These are phyloP conservation scores for Peltaster fructicola DNA, from an alignment of 2,329 filamentous ascomycete genomes.

Conservation along the genomic window DNA sequence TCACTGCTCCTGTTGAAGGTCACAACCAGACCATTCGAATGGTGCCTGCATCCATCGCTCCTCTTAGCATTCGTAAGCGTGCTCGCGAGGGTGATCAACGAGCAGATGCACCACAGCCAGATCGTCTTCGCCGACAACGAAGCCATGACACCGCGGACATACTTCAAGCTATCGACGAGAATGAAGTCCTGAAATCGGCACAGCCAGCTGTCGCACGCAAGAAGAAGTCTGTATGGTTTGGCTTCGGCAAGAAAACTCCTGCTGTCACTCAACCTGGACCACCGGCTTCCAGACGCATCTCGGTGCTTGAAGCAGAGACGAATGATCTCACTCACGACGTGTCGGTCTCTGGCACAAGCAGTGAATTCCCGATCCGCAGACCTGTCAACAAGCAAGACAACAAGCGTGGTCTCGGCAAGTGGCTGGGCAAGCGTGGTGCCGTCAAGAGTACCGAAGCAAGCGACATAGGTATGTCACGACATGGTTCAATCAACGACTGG, in stretches of 20 bases:
- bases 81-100: too few species aligned
- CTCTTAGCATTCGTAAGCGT: conserved; percentile 38
- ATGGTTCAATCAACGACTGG: too few species aligned
- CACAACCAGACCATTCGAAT: conserved; percentile 40
- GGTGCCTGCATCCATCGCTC: conserved; percentile 33
- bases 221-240: conserved; percentile 32
- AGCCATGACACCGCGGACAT: conserved; percentile 5
- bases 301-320: conserved; percentile 7
- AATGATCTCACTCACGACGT: conserved; percentile 16
- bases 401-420: conserved; percentile 33
- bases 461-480: too few species aligned
- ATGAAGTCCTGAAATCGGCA: conserved; percentile 10
- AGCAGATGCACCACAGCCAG: not conserved
- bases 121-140: conserved; percentile 5
- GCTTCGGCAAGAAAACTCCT: conserved; percentile 14
- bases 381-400: conserved; percentile 20
- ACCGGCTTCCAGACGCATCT: conserved; percentile 1
- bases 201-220: conserved; percentile 16
- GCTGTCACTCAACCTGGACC: conserved; percentile 3
- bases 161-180: conserved; percentile 14
- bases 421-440: conserved; percentile 33
- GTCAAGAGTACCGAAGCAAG: conserved; percentile 9
- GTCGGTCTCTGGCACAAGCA: conserved; percentile 17
- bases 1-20: conserved; percentile 25
- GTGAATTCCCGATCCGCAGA: conserved; percentile 29